Evolutionary conservation across 176 grass and related monocot species (phyloP), one percentile per base, ranked within the genome.

Genomic region (Musa itinerans): DNA sequence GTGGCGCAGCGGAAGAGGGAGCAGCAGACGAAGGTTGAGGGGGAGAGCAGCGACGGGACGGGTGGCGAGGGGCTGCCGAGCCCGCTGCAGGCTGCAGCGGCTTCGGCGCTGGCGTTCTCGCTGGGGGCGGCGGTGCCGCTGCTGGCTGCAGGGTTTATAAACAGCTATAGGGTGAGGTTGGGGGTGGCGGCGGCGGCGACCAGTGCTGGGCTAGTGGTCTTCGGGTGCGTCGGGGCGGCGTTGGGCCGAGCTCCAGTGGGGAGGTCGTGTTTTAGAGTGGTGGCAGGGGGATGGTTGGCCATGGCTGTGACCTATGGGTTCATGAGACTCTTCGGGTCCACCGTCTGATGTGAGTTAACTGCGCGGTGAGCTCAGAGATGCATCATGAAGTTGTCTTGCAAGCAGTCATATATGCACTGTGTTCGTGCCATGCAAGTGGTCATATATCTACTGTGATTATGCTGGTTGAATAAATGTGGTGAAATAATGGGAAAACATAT

Each of bases 291-390:
- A 25, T 81, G 87, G 67, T 59, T 76, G 51, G 86, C 89, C 50
- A 96, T 96, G 92, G 88, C 78, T 3, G 26, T 86, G 66, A 89
- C 86, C 8, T 91, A 83, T 74, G 89, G 88, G 10, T 64, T 96
- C 75, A 85, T 91, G 83, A 89, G 79, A 65, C 14, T 91, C 34
- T 87, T 79, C 74, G 81, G 66, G 2, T 50, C 79, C 43, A 68
- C 78, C 70, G 77, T 70, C 59, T 88, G 81, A 90, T 76, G 11
- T 12, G 9, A 21, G 34, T 43, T 43, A 5, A 43, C 4, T 43
- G 34, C 4, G 34, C 4, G 34, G 34, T 43, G 34, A 43, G 34
- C 3, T 43, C 34, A 43, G 34, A 43, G 34, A 6, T 43, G 34
- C 34, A 43, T 43, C 34, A 43, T 43, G 34, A 43, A 43, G 34